These are phyloP conservation scores for Sophora flavescens DNA, from an alignment of 306 rosid genomes.

Conservation along the genomic window DNA sequence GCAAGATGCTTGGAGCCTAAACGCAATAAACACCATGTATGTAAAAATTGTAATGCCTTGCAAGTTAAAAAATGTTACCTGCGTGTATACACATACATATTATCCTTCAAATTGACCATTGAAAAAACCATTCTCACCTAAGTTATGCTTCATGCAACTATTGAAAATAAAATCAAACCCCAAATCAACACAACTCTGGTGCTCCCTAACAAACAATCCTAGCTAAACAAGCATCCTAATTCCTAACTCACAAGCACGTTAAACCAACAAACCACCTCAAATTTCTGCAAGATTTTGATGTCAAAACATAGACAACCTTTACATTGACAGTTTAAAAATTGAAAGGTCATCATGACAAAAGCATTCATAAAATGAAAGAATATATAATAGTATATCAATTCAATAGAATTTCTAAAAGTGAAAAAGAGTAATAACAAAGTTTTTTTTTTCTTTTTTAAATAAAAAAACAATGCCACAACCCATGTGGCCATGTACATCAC, in stretches of 20 bases:
- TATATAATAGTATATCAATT: constrained; percentile 44
- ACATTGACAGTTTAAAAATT: constrained; percentile 27
- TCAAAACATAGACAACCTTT: not conserved
- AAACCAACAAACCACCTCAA: constrained; percentile 11
- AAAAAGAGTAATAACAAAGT: not conserved
- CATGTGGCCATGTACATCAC: constrained; percentile 64
- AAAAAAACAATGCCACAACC: constrained; percentile 46
- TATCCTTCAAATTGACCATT: constrained; percentile 35
- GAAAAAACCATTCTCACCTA: constrained; percentile 30
- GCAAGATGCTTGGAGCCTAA: not conserved
- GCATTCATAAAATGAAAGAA: constrained; percentile 56
- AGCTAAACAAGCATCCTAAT: constrained; percentile 1
- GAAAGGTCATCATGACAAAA: not conserved
- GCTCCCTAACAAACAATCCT: constrained; percentile 10
- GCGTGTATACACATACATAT: constrained; percentile 22
- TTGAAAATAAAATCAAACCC: constrained; percentile 27
- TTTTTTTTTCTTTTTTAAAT: no score
- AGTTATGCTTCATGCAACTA: constrained; percentile 26
- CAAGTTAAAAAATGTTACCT: constrained; percentile 41
- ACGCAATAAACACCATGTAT: constrained; percentile 5
- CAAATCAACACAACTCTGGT: constrained; percentile 17
- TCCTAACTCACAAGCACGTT: not conserved
- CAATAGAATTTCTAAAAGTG: constrained; percentile 49
- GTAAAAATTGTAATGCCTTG: not conserved
- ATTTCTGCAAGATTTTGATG: not conserved